Conservation (phyloP, 495 filamentous ascomycete species). For the Lophiotrema nucula region DNA sequence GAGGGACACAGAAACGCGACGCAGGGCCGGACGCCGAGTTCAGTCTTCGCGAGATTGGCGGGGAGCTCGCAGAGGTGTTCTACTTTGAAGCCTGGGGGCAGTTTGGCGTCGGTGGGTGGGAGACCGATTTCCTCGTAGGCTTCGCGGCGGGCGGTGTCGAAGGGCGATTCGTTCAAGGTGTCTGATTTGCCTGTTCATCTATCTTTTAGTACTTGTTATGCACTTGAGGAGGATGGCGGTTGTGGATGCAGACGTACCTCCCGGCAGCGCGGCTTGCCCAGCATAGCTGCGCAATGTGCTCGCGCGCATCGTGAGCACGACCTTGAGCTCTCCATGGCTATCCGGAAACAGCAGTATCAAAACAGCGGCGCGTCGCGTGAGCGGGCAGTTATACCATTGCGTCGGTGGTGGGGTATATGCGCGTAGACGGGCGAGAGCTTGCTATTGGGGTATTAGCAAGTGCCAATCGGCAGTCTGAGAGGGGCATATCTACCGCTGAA, state of each 20-base stretch:
- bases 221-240: background rate
- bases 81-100: slow-evolving; percentile 70
- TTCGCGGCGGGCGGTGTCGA: slow-evolving; percentile 81
- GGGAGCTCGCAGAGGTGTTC: slow-evolving; percentile 85
- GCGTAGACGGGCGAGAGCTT: slow-evolving; percentile 71
- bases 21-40: slow-evolving; percentile 79
- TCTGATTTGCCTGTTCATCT: slow-evolving; percentile 50
- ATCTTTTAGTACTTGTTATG: background rate
- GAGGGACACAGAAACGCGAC: slow-evolving; percentile 65
- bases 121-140: slow-evolving; percentile 90
- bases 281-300: slow-evolving; percentile 66
- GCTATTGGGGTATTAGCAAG: slow-evolving; percentile 10
- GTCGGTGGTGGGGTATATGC: slow-evolving; percentile 64
- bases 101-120: slow-evolving; percentile 58
- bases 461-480: background rate
- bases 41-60: slow-evolving; percentile 73
- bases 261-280: slow-evolving; percentile 85
- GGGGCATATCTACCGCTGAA: slow-evolving; percentile 21
- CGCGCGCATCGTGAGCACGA: slow-evolving; percentile 85
- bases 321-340: slow-evolving; percentile 67
- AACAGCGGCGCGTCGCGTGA: slow-evolving; percentile 75
- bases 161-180: slow-evolving; percentile 50
- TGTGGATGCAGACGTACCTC: slow-evolving; percentile 52
- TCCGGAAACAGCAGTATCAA: slow-evolving; percentile 84
- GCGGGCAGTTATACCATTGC: slow-evolving; percentile 61